Evolutionary conservation across 352 stramenopile genomes (phyloP).

Genomic region (Phytophthora gonapodyides): DNA sequence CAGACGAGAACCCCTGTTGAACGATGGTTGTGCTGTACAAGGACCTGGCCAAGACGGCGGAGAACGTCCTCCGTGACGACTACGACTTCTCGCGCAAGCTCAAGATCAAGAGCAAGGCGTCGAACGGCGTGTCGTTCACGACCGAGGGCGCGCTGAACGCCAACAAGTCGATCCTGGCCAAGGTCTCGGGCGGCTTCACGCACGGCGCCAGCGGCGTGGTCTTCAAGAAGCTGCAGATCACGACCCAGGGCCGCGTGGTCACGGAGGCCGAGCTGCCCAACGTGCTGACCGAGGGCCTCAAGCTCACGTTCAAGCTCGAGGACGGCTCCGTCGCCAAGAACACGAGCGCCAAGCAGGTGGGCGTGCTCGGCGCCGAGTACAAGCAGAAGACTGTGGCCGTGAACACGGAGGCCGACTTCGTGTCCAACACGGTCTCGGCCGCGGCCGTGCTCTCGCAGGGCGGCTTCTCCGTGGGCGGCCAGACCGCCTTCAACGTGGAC

Average conservation of each 20-base stretch:
- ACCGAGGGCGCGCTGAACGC: conserved; percentile 71
- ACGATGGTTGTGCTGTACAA: conserved; percentile 80
- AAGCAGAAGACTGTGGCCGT: conserved; percentile 75
- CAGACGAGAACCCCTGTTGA: conserved; percentile 9
- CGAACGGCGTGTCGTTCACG: conserved; percentile 78
- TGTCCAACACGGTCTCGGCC: conserved; percentile 68
- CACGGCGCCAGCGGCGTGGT: conserved; percentile 65
- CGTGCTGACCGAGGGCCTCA: conserved; percentile 74
- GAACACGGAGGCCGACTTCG: conserved; percentile 79
- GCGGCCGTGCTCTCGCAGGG: conserved; percentile 60
- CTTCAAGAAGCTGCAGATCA: conserved; percentile 90
- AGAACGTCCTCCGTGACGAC: conserved; percentile 75
- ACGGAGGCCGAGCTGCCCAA: conserved; percentile 82
- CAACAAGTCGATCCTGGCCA: conserved; percentile 88
- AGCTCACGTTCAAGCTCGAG: conserved; percentile 86
- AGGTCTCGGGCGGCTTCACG: conserved; percentile 80
- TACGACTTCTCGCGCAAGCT: conserved; percentile 83
- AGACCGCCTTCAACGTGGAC: conserved; percentile 81
- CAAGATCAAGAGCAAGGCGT: conserved; percentile 83
- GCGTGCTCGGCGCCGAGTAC: conserved; percentile 80
- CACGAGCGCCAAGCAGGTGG: conserved; percentile 67
- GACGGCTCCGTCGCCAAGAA: conserved; percentile 82
- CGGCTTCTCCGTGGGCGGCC: conserved; percentile 68
- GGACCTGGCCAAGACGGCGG: conserved; percentile 79
- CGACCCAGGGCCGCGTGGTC: conserved; percentile 75